Percentiles rank a stretch among this genome's conserved stretches.
These are phyloP conservation scores for Flaveria floridana DNA, from an alignment of 140 eudicot species.

Conservation along the genomic window DNA sequence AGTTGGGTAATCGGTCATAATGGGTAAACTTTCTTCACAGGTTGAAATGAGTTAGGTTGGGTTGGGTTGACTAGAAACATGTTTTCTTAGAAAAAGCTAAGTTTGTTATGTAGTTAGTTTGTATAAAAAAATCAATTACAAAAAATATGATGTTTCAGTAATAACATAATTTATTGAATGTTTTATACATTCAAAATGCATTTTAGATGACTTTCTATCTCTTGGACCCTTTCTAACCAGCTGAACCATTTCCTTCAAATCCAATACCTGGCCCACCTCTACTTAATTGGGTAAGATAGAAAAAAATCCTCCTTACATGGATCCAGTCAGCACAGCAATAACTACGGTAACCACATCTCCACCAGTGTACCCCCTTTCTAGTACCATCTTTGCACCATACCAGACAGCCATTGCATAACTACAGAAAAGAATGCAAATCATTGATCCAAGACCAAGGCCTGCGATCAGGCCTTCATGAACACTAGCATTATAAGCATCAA, in stretches of 20 bases:
- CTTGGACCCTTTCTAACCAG: not conserved
- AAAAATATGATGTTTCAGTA: not conserved
- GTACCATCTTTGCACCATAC: conserved; percentile 76
- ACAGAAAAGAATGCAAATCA: conserved; percentile 49
- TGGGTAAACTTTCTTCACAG: no score
- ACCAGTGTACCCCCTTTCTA: conserved; percentile 63
- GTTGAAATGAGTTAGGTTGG: no score
- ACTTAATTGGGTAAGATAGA: no score
- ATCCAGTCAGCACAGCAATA: conserved; percentile 69
- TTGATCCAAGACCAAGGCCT: conserved; percentile 68
- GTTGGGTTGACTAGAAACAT: no score
- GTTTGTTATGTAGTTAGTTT: no score
- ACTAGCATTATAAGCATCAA: conserved; percentile 61
- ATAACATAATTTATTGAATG: not conserved
- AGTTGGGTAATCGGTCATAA: not conserved
- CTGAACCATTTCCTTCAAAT: not conserved
- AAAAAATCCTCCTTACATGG: conserved; percentile 54
- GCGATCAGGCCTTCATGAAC: conserved; percentile 67
- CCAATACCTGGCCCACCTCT: not conserved
- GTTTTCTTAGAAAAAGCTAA: no score
- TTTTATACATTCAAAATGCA: not conserved
- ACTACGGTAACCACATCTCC: conserved; percentile 67
- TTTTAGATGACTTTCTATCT: not conserved
- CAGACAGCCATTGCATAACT: conserved; percentile 70
- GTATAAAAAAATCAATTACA: no score